Conservation (phyloP, 768 basidiomycete genomes). For the Boletus eberwhitei region DNA sequence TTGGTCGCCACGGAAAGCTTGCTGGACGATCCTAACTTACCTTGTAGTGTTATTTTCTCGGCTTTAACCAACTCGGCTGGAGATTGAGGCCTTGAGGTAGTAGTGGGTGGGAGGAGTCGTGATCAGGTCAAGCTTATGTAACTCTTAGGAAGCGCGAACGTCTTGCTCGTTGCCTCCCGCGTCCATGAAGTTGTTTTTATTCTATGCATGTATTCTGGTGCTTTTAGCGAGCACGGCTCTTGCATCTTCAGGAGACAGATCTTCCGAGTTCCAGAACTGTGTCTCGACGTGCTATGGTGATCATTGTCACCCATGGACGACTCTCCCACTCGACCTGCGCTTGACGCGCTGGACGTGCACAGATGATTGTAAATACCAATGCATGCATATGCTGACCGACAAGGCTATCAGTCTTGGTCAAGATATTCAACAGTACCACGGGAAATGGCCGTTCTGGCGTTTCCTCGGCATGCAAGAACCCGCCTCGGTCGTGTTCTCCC, state of each 20-base stretch:
- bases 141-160: not conserved
- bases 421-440: constrained; percentile 75
- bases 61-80: not conserved
- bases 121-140: constrained; percentile 16
- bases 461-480: constrained; percentile 91
- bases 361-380: constrained; percentile 86
- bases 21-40: not conserved
- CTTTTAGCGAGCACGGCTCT: constrained; percentile 4
- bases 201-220: constrained; percentile 12
- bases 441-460: constrained; percentile 97
- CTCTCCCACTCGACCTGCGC: constrained; percentile 52
- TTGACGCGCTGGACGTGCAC: constrained; percentile 83
- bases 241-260: constrained; percentile 35
- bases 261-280: constrained; percentile 35
- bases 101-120: not conserved
- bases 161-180: not conserved
- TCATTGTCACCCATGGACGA: constrained; percentile 31
- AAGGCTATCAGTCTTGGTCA: constrained; percentile 41
- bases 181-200: constrained; percentile 16
- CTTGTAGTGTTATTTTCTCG: not conserved
- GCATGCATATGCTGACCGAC: constrained; percentile 79
- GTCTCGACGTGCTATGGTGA: constrained; percentile 33
- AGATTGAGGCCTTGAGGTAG: no score
- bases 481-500: constrained; percentile 83
- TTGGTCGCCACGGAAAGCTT: no score